Evolutionary conservation across 805 yeast species (phyloP).

Genomic region (Monosporozyma siamensis): DNA sequence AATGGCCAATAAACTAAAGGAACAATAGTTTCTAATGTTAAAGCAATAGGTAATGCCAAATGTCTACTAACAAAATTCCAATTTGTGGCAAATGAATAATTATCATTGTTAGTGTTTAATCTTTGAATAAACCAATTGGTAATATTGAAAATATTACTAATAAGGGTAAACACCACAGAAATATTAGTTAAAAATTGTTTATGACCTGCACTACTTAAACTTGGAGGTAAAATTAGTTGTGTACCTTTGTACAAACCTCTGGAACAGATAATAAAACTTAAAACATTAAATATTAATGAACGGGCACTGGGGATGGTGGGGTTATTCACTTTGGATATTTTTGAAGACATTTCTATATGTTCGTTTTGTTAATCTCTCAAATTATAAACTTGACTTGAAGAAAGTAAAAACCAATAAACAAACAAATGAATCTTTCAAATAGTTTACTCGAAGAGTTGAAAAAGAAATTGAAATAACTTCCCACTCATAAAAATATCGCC

Average conservation of each 20-base stretch:
- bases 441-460: too few relatives aligned
- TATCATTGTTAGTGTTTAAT: constrained; percentile 1
- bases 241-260: constrained; percentile 27
- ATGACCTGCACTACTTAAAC: constrained; percentile 50
- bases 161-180: constrained; percentile 41
- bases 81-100: not conserved
- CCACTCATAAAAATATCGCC: too few relatives aligned
- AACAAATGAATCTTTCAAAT: too few relatives aligned
- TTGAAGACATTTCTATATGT: not conserved
- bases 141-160: constrained; percentile 35
- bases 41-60: constrained; percentile 38
- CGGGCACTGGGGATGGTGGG: constrained; percentile 7
- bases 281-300: constrained; percentile 16
- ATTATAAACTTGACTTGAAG: too few relatives aligned
- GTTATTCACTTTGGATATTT: too few relatives aligned
- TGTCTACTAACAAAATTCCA: constrained; percentile 28
- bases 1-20: constrained; percentile 63
- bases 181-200: constrained; percentile 65
- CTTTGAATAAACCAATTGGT: constrained; percentile 27
- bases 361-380: too few relatives aligned
- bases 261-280: constrained; percentile 14
- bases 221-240: constrained; percentile 36
- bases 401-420: too few relatives aligned
- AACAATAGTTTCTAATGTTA: constrained; percentile 53
- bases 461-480: too few relatives aligned